Percentiles rank a stretch among this genome's conserved stretches.
These are phyloP conservation scores for Cladobotryum protrusum DNA, from an alignment of 2,329 filamentous ascomycete genomes.

Conservation along the genomic window DNA sequence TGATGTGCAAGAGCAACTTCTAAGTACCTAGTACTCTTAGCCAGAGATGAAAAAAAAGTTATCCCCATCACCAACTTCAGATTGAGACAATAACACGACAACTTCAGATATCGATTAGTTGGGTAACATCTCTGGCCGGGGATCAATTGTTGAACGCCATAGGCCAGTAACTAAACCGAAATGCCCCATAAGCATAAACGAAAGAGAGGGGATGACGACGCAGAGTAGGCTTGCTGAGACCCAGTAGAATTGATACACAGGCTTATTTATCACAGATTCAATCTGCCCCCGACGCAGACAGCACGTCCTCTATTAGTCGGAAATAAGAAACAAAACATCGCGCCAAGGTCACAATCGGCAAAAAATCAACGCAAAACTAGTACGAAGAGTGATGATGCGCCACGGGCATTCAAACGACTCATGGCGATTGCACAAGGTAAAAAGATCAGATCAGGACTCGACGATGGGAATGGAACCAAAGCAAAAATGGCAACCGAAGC, in stretches of 20 bases:
- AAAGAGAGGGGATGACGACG: conserved; percentile 46
- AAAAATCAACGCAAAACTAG: conserved; percentile 42
- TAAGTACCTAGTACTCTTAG: too few species aligned
- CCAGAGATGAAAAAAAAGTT: too few species aligned
- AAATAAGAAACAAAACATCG: conserved; percentile 14
- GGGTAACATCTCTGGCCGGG: too few species aligned
- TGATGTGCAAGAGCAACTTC: too few species aligned
- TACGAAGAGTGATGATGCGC: conserved; percentile 65
- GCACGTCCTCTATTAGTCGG: conserved; percentile 45
- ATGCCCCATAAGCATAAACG: conserved; percentile 42
- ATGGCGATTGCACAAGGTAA: conserved; percentile 68
- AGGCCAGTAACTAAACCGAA: neutral
- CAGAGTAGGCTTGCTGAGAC: conserved; percentile 33
- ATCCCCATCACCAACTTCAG: too few species aligned
- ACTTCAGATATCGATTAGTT: too few species aligned
- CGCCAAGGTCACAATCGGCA: conserved; percentile 31
- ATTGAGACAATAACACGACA: too few species aligned
- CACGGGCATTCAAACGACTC: conserved; percentile 77
- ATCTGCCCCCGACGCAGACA: conserved; percentile 43
- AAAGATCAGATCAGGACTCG: conserved; percentile 56
- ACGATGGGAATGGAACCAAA: conserved; percentile 53
- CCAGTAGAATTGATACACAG: neutral
- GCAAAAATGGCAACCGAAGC: conserved; percentile 17
- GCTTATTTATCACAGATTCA: conserved; percentile 33
- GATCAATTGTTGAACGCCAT: too few species aligned